Conservation (phyloP, 2,329 filamentous ascomycete species). For the Paraphaeosphaeria minitans region DNA sequence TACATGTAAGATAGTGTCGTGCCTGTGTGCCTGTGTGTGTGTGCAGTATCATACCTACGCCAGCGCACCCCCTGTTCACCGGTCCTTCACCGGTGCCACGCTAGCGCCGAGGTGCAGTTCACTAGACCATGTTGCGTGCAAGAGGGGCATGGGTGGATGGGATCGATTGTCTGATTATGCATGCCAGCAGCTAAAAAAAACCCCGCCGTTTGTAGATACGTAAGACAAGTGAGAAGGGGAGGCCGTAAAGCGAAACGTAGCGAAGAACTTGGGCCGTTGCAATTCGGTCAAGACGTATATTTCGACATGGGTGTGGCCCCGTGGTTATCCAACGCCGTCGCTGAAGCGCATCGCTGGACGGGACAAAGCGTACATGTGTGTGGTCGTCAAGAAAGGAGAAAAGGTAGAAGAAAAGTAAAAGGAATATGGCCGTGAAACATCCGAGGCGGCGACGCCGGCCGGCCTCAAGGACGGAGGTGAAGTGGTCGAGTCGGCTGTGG, state of each 20-base stretch:
- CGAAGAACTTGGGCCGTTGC: no score
- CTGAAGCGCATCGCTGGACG: slow-evolving; percentile 1
- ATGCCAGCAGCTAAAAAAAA: no score
- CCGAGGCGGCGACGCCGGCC: not conserved
- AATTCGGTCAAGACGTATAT: no score
- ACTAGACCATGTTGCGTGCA: no score
- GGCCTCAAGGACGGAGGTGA: not conserved
- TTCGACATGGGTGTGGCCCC: no score
- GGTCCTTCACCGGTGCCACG: slow-evolving; percentile 4
- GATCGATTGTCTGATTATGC: no score
- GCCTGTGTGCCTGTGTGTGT: not conserved
- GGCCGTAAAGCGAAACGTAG: no score
- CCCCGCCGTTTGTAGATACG: no score
- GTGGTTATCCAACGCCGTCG: not conserved
- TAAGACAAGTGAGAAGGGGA: no score
- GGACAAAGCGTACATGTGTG: not conserved
- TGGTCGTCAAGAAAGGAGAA: not conserved
- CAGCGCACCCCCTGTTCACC: slow-evolving; percentile 4
- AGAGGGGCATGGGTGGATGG: no score
- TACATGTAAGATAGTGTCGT: not conserved
- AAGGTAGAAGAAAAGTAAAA: not conserved
- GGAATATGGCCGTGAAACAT: not conserved
- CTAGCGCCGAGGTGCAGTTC: no score
- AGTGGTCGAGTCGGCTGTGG: not conserved
- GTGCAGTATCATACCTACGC: no score